Base-by-base conservation (phyloP, 352 stramenopile genomes). In the Pythium aristosporum region DNA sequence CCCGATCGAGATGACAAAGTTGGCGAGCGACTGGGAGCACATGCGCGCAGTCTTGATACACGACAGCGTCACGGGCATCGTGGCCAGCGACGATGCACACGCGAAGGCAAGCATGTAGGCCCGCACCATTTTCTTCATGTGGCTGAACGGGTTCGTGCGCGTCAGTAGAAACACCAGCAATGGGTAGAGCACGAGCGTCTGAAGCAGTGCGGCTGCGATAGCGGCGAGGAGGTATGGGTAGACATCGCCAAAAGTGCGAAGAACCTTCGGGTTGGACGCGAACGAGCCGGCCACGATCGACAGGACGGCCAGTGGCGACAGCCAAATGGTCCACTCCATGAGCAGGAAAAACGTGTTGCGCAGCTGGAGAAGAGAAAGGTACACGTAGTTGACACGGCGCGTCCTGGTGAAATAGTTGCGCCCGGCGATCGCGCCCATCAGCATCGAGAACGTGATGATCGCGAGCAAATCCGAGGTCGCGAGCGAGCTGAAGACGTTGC, bases 271-370 rank as follows among this genome's bases (percentile, higher is more conserved):
- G 67, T 88, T 85, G 3, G 61, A 73, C 0, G 79, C 75, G 55
- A 89, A 88, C 32, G 82, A 79, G 0, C 79, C 80, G 8, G 73
- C 70, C 12, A 61, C 53, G 20, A 61, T 42, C 2, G 55, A 61
- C 0, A 61, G 28, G 8, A 61, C 55, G 2, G 55, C 55, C 18
- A 46, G 8, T 25, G 55, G 42, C 11, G 55, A 53, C 42, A 61
- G 55, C 25, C n/a, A 61, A 32, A 61, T 61, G 3, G 42, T 61
- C 42, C 42, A 61, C 43, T 61, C 55, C 55, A 61, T 61, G 9
- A 77, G 68, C 21, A 88, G 47, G 46, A 91, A 89, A 59, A 91
- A 85, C 11, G 76, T 83, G 71, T 90, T 89, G 53, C 84, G 81
- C 5, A 88, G 55, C 67, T 92, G 84, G n/a, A 91, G 51, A 30